Conservation (phyloP, 768 basidiomycete genomes). For the Kwoniella newhampshirensis region DNA sequence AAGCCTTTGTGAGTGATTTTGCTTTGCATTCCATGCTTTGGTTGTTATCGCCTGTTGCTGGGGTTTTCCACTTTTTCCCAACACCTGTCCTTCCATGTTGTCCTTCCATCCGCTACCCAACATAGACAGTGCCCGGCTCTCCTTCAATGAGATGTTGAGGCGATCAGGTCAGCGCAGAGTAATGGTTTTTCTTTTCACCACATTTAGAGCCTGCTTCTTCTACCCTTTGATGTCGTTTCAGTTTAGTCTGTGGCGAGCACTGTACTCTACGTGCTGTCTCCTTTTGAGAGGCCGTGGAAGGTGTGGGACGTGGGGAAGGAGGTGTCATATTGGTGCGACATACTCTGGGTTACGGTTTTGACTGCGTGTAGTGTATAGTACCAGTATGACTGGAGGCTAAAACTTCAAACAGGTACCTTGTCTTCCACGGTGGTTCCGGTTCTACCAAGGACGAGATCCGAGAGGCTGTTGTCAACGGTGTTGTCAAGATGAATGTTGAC, state of each 20-base stretch:
- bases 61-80: constrained; percentile 8
- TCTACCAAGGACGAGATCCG: constrained; percentile 94
- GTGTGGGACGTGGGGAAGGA: constrained; percentile 44
- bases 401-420: constrained; percentile 72
- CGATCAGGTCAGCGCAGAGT: constrained; percentile 50
- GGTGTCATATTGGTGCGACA: constrained; percentile 50
- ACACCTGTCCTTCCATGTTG: constrained; percentile 1
- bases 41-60: background rate
- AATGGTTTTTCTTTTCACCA: constrained; percentile 24
- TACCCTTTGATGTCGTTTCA: constrained; percentile 25
- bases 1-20: constrained; percentile 74
- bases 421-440: constrained; percentile 99
- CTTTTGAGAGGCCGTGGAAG: constrained; percentile 27
- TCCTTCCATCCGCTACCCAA: constrained; percentile 40
- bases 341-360: constrained; percentile 7
- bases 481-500: constrained; percentile 99
- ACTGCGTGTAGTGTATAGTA: too few relatives aligned
- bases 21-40: too few relatives aligned
- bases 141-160: constrained; percentile 41
- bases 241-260: constrained; percentile 10
- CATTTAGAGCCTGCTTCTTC: constrained; percentile 50
- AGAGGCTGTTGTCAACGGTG: constrained; percentile 85
- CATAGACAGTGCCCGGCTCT: constrained; percentile 50
- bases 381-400: background rate
- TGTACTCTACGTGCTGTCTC: constrained; percentile 15